A percentile compares a stretch with the other conserved stretches of the same genome.
Conservation (phyloP, 1,139 yeast species). For the Zygosaccharomyces pseudobailii region DNA sequence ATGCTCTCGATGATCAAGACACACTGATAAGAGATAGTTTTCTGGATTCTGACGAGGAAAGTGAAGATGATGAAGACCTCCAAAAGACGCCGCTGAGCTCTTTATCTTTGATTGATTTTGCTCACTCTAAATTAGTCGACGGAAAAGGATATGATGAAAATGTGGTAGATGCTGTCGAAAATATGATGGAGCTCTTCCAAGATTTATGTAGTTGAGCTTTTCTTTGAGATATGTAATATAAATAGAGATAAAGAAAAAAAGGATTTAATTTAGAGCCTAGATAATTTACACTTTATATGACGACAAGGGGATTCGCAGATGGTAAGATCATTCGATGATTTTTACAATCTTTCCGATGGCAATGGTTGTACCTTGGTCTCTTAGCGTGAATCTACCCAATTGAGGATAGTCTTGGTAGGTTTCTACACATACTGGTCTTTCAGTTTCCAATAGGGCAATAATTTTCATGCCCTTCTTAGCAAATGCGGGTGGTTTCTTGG, state of each 20-base stretch:
- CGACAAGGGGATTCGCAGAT: background rate
- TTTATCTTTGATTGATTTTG: conserved; percentile 78
- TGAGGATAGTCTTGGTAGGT: conserved; percentile 89
- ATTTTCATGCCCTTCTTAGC: conserved; percentile 99
- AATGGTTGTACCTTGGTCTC: conserved; percentile 97
- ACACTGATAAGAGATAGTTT: conserved; percentile 39
- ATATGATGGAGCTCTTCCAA: conserved; percentile 46
- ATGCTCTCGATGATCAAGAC: conserved; percentile 36
- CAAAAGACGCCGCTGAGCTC: conserved; percentile 40
- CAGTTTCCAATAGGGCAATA: conserved; percentile 82
- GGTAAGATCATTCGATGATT: conserved; percentile 41
- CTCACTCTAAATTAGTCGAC: conserved; percentile 66
- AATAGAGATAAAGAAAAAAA: conserved; percentile 1
- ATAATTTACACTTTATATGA: background rate
- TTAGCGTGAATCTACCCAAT: conserved; percentile 93
- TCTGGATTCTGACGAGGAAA: conserved; percentile 31
- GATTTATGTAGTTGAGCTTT: conserved; percentile 5
- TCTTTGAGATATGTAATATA: background rate
- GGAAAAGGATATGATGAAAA: conserved; percentile 72
- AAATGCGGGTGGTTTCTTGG: conserved; percentile 95
- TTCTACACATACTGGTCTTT: conserved; percentile 88
- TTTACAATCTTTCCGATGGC: conserved; percentile 96
- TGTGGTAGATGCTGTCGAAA: conserved; percentile 61
- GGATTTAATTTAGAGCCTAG: background rate
- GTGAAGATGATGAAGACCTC: conserved; percentile 27